Conservation (phyloP, 441 rosid species). For the Euphorbia corollata region DNA sequence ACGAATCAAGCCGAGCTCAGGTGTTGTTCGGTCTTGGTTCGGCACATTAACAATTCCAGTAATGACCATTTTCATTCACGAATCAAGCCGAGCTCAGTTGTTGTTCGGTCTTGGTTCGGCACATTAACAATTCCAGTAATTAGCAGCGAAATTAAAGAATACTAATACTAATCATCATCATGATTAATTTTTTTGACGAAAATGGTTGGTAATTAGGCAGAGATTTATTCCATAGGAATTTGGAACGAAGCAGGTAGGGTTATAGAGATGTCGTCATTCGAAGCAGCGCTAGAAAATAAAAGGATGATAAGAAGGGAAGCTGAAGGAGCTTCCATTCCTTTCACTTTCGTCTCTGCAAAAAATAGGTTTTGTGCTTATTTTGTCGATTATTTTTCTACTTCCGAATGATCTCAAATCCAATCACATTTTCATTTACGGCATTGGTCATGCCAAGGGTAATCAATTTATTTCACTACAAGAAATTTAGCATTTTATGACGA, state of each 20-base stretch:
- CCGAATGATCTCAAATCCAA: constrained; percentile 10
- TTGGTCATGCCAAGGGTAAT: constrained; percentile 25
- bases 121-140: no score
- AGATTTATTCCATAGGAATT: constrained; percentile 43
- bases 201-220: constrained; percentile 7
- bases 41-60: no score
- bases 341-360: constrained; percentile 37
- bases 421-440: constrained; percentile 24
- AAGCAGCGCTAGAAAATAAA: constrained; percentile 30
- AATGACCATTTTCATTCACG: no score
- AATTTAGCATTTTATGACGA: no score
- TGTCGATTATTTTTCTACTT: constrained; percentile 27
- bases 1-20: no score
- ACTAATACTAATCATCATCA: no score
- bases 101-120: no score
- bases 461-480: no score
- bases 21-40: no score
- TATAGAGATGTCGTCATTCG: constrained; percentile 30
- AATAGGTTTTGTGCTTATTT: constrained; percentile 33
- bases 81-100: no score
- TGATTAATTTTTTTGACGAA: no score
- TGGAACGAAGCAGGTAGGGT: constrained; percentile 34
- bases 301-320: constrained; percentile 35
- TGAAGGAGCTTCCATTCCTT: constrained; percentile 29
- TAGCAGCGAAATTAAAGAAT: background rate